These are phyloP conservation scores for Sporothrix schenckii DNA, from an alignment of 2,329 filamentous ascomycete species.

Conservation along the genomic window DNA sequence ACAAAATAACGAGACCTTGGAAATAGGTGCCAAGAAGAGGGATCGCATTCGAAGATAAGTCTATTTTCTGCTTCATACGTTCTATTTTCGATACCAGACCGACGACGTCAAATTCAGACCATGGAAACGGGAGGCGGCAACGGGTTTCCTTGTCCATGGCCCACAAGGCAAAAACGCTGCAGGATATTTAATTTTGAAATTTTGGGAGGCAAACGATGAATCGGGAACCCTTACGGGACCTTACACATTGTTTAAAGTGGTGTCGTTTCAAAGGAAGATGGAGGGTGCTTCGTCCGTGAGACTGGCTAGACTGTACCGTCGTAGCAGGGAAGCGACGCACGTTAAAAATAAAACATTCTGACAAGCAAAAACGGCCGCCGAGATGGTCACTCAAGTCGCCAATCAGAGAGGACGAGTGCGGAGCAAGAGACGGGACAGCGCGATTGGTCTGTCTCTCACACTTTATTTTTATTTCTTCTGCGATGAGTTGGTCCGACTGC, in stretches of 20 bases:
- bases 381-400: neutral
- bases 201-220: neutral
- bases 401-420: neutral
- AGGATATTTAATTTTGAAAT: neutral
- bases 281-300: slow-evolving; percentile 5
- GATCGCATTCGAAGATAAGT: neutral
- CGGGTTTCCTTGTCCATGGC: neutral
- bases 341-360: slow-evolving; percentile 12
- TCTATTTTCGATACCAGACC: neutral
- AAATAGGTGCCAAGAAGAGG: slow-evolving; percentile 14
- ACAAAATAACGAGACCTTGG: neutral
- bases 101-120: neutral
- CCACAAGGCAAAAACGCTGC: slow-evolving; percentile 1
- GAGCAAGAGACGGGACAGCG: neutral
- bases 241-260: neutral
- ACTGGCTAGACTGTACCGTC: no score
- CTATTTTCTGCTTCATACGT: neutral
- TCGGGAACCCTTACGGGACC: neutral
- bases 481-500: neutral
- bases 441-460: neutral
- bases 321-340: neutral
- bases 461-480: neutral
- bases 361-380: slow-evolving; percentile 2
- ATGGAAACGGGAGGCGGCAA: neutral
- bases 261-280: neutral